Percentiles rank a stretch among this genome's conserved stretches.
Evolutionary conservation across 2,329 filamentous ascomycete genomes (phyloP).

Genomic region (Sporothrix schenckii): DNA sequence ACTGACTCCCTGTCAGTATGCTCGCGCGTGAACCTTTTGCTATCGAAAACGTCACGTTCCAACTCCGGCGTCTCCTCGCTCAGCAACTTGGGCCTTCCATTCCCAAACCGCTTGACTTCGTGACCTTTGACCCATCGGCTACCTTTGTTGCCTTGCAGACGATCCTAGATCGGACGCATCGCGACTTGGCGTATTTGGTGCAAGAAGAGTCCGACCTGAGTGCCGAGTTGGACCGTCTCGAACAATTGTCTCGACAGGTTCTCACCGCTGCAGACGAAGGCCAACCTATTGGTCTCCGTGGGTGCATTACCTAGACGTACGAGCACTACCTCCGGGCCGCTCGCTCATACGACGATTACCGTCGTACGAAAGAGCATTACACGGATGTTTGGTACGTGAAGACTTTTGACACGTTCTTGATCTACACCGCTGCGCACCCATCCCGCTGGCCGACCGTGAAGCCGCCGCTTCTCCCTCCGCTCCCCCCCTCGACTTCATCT

Average conservation of each 20-base stretch:
- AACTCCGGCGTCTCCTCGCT: conserved; percentile 17
- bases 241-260: conserved; percentile 2
- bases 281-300: conserved; percentile 14
- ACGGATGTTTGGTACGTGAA: neutral
- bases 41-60: conserved; percentile 3
- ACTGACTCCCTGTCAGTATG: neutral
- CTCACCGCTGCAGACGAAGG: neutral
- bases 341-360: conserved; percentile 16
- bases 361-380: conserved; percentile 16
- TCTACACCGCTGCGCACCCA: neutral
- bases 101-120: conserved; percentile 1
- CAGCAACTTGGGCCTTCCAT: conserved; percentile 5
- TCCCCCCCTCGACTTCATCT: neutral
- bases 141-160: conserved; percentile 3
- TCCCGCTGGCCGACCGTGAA: neutral
- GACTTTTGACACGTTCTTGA: conserved; percentile 19
- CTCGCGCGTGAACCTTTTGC: neutral
- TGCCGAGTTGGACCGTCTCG: neutral
- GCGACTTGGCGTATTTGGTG: neutral
- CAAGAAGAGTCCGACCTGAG: conserved; percentile 7
- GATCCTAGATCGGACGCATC: conserved; percentile 18
- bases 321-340: neutral
- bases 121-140: neutral
- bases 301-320: conserved; percentile 5
- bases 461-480: neutral